Base-by-base conservation (phyloP, 2,329 filamentous ascomycete species). In the Coleophoma cylindrospora region DNA sequence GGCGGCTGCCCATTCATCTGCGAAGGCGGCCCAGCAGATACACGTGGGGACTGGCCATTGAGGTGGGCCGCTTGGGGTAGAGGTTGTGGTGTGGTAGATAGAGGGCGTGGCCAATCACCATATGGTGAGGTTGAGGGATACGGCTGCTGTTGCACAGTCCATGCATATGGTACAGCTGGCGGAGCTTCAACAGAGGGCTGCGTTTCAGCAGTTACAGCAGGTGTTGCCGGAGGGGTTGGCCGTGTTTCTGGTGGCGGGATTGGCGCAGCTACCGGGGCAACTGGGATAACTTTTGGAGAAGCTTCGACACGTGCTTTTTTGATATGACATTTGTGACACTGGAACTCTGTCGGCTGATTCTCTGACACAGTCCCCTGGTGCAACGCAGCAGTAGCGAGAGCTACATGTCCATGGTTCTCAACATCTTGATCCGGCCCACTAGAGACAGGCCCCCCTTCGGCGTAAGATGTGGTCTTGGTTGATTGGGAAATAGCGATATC, bases 281-380 rank as follows among this genome's bases (percentile, higher is more conserved):
- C 9, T 21, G 47, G 45, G 17, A 46, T 17, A 27, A 27, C 21
- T 15, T 8, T 32, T 33, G 50, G 34, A 14, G 48, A 50, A n/a
- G 57, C 50, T 40, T 62, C 55, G 52, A 58, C 66, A 36, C 54
- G 54, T 15, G 68, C 65, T 62, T 80, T 84, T 56, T 70, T 76
- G 56, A 72, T 64, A 58, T 79, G 74, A 54, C 87, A 91, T 65
- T 89, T 87, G 68, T 91, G 87, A 60, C 87, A 91, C 66, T 90
- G 85, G 56, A 81, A 86, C 54, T 75, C 77, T 32, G 77, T 72
- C 57, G 58, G 45, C 40, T 47, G 45, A 22, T 32, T 19, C 17
- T 51, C 46, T 9, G 58, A 47, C 15, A 55, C 46, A 11, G 50
- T 55, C 40, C 58, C 66, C 59, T 55, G 59, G 50, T 60, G 54